phyloP scores from a whole-genome alignment of 768 basidiomycete species.

The Leucocoprinus birnbaumii region DNA sequence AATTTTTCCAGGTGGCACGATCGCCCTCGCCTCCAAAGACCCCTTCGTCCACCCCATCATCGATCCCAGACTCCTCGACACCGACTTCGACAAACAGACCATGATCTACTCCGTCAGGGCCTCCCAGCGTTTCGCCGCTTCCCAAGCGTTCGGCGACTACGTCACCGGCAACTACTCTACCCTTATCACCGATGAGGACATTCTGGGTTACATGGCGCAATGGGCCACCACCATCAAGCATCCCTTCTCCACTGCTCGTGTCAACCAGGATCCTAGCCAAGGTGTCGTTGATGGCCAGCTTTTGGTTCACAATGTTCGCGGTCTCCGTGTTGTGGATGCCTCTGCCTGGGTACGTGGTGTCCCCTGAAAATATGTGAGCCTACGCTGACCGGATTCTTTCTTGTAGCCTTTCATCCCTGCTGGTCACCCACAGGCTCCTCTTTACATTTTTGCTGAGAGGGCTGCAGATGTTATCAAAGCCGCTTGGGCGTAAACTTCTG shows the following conservation, averaged over 20 bases:
- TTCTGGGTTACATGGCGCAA: slow-evolving; percentile 18
- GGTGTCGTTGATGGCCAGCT: slow-evolving; percentile 30
- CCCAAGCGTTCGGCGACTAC: too few relatives aligned
- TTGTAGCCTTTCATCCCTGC: slow-evolving; percentile 21
- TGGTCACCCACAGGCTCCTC: slow-evolving; percentile 20
- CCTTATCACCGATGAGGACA: too few relatives aligned
- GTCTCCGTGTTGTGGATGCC: slow-evolving; percentile 31
- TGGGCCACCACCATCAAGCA: slow-evolving; percentile 21
- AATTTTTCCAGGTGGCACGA: too few relatives aligned
- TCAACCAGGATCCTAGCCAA: slow-evolving; percentile 16
- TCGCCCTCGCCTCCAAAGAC: slow-evolving; percentile 16
- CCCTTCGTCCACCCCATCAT: slow-evolving; percentile 23
- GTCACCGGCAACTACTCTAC: too few relatives aligned
- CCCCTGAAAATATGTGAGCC: too few relatives aligned
- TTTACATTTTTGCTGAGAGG: slow-evolving; percentile 22
- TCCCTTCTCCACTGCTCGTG: slow-evolving; percentile 22
- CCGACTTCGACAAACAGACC: too few relatives aligned
- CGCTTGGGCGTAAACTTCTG: slow-evolving; percentile 17
- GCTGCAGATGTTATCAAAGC: slow-evolving; percentile 24
- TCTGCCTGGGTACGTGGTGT: slow-evolving; percentile 20
- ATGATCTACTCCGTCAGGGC: too few relatives aligned
- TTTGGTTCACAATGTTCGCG: slow-evolving; percentile 23
- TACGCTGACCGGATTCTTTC: background rate
- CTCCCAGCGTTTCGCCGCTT: too few relatives aligned
- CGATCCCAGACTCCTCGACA: slow-evolving; percentile 36